Percentiles rank a stretch among this genome's conserved stretches.
Evolutionary conservation across 2,329 filamentous ascomycete species (phyloP).

Genomic region (Neopestalotiopsis rosae): DNA sequence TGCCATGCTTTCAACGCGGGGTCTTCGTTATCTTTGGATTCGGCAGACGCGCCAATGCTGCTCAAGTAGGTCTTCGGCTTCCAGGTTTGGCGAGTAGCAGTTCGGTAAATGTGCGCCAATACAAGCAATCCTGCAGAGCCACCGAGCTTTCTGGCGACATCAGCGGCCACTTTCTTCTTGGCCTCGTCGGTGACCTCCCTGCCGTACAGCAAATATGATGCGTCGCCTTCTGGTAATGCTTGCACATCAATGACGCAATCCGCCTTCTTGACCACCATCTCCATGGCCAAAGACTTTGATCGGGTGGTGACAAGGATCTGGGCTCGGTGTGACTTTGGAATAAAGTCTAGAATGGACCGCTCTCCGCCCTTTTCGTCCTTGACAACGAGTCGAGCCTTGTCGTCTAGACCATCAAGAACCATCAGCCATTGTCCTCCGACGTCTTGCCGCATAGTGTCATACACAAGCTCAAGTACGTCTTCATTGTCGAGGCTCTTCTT

Average conservation of each 20-base stretch:
- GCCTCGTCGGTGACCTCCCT: background rate
- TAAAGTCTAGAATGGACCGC: background rate
- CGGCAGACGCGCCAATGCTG: background rate
- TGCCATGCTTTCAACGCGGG: background rate
- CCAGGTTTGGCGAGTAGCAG: background rate
- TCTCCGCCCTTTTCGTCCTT: background rate
- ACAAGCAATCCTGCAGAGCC: background rate
- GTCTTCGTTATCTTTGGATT: background rate
- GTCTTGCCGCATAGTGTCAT: background rate
- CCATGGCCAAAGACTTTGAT: background rate
- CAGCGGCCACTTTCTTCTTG: background rate
- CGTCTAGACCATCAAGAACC: conserved; percentile 10
- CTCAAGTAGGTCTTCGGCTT: background rate
- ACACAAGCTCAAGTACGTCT: background rate
- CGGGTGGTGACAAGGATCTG: background rate
- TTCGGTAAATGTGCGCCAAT: background rate
- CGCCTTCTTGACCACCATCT: background rate
- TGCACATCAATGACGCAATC: background rate
- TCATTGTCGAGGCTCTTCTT: background rate
- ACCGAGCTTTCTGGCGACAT: background rate
- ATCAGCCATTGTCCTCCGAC: conserved; percentile 10
- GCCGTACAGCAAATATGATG: background rate
- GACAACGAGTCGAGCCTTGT: background rate
- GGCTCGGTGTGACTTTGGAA: background rate
- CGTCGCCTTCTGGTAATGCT: background rate